Conservation (phyloP, 169 alveolate species). For the Plasmodium blacklocki region DNA sequence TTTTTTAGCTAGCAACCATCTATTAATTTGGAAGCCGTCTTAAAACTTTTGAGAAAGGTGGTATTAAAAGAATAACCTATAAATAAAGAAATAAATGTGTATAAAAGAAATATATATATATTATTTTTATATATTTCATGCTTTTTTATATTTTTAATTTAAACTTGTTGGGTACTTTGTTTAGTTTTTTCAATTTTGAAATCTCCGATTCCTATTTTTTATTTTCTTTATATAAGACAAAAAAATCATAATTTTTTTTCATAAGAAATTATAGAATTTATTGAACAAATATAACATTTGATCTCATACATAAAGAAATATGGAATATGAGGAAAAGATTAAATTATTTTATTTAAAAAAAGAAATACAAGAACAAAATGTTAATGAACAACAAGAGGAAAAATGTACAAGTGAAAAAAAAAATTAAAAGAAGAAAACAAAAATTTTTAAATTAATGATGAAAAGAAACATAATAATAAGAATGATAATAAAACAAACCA, state of each 20-base stretch:
- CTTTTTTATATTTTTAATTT: no score
- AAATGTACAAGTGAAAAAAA: conserved; percentile 1
- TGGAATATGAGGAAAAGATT: conserved; percentile 30
- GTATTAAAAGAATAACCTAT: no score
- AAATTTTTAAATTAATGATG: not conserved
- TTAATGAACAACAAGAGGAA: conserved; percentile 13
- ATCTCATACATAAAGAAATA: conserved; percentile 33
- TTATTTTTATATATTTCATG: no score
- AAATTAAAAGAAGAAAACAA: not conserved
- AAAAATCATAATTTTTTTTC: no score
- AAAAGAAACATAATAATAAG: not conserved
- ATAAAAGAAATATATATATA: no score
- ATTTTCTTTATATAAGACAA: no score
- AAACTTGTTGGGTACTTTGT: no score
- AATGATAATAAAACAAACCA: not conserved
- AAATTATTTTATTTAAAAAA: conserved; percentile 39
- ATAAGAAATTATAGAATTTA: conserved; percentile 17
- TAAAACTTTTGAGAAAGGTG: conserved; percentile 17
- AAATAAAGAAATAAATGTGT: no score
- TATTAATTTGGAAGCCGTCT: conserved; percentile 51
- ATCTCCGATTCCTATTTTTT: no score
- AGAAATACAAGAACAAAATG: conserved; percentile 46
- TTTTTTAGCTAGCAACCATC: conserved; percentile 49
- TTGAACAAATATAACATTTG: conserved; percentile 15
- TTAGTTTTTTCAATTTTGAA: no score